Evolutionary conservation across 495 filamentous ascomycete genomes (phyloP).

Genomic region (Xylaria curta): DNA sequence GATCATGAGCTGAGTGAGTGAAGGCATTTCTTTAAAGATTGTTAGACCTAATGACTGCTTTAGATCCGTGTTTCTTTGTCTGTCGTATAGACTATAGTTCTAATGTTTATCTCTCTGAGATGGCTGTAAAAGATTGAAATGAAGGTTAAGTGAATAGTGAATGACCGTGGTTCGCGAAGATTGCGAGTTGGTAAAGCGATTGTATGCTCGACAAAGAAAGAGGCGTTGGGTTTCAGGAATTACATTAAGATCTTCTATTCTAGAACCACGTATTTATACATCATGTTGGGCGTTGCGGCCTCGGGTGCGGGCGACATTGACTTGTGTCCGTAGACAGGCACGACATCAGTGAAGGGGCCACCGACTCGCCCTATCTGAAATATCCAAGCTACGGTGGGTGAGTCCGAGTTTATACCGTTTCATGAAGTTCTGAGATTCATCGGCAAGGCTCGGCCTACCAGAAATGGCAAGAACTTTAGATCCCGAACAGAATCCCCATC

Average conservation of each 20-base stretch:
- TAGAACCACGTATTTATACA: constrained; percentile 18
- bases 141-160: constrained; percentile 9
- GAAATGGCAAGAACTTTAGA: background rate
- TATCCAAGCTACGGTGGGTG: background rate
- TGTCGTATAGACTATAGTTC: background rate
- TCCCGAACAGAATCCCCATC: background rate
- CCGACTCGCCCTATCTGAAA: background rate
- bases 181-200: constrained; percentile 11
- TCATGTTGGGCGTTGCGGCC: background rate
- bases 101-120: constrained; percentile 6
- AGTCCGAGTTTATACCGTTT: background rate
- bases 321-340: background rate
- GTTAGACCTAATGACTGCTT: background rate
- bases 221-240: background rate
- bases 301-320: background rate
- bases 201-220: background rate
- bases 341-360: background rate
- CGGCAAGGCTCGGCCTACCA: background rate
- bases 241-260: background rate
- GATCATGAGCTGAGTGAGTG: constrained; percentile 16
- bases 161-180: constrained; percentile 14
- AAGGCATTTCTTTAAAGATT: constrained; percentile 14
- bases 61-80: background rate
- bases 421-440: background rate
- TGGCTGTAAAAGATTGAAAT: background rate